Evolutionary conservation across 495 filamentous ascomycete species (phyloP), one percentile per base, ranked within the genome.

Genomic region (Lophium mytilinum): DNA sequence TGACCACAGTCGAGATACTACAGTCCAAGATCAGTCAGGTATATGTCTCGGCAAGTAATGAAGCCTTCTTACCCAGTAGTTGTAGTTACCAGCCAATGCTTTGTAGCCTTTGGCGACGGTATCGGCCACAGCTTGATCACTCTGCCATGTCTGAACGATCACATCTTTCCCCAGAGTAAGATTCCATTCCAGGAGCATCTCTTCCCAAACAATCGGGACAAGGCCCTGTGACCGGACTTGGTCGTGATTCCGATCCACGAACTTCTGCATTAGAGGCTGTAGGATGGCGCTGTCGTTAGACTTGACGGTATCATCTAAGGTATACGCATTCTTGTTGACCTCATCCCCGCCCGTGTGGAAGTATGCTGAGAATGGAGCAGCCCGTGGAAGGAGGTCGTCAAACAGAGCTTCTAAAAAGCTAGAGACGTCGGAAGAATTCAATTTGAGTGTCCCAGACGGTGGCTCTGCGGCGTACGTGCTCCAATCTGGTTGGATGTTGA

Each of bases 341-440:
- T 92, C 88, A 65, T 93, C 88, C 40, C 88, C 88, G 37, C 88
- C 88, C 1, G 86, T 87, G 69, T 93, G 88, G 75, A 89, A 90
- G 66, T 89, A 89, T 8, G 78, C 69, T 15, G 80, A 74, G 65
- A 87, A 85, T 0, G 83, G 82, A 10, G 69, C 70, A 4, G 90
- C 57, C 15, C 88, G 76, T 14, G 88, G 87, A n/a, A 91, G 69
- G 15, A 93, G 64, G 64, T 93, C 88, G 24, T 72, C 72, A 63
- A 85, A 82, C 39, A 93, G 71, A 34, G 66, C 84, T n/a, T 81
- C 77, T 17, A 91, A 68, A 67, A 92, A 91, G 24, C 68, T 61
- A 54, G 85, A 73, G 4, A 91, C 88, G 0, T 68, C 77, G 1
- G 82, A 63, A 34, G 78, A 77, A 69, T 88, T 90, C 41, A 93